A percentile compares a stretch with the other conserved stretches of the same genome.
Conservation (phyloP, 805 yeast species). For the Wickerhamiella dianesei region DNA sequence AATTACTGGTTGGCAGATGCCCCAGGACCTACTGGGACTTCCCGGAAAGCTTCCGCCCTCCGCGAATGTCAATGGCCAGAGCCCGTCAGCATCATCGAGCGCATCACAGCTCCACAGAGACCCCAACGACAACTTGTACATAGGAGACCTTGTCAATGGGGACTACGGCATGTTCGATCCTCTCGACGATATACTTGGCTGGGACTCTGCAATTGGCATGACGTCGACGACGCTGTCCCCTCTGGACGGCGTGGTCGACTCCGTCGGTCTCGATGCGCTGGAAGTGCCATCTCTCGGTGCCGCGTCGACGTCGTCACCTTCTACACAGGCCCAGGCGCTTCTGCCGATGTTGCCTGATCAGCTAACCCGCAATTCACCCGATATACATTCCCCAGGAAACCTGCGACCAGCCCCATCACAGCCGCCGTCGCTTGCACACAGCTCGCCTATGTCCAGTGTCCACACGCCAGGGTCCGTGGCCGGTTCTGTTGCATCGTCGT, state of each 20-base stretch:
- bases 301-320: not conserved
- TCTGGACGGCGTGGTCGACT: not conserved
- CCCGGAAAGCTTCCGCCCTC: not conserved
- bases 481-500: not conserved
- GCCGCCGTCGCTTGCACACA: not conserved
- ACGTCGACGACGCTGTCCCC: not conserved
- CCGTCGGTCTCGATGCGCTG: not conserved
- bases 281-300: not conserved
- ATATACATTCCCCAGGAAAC: too few relatives aligned
- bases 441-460: not conserved
- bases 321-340: not conserved
- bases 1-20: conserved; percentile 12
- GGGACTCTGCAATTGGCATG: conserved; percentile 9
- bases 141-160: conserved; percentile 23
- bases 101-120: too few relatives aligned
- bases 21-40: not conserved
- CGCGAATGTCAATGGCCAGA: too few relatives aligned
- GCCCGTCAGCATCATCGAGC: too few relatives aligned
- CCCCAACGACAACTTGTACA: conserved; percentile 3
- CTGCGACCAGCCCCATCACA: conserved; percentile 8
- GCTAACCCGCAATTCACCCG: too few relatives aligned
- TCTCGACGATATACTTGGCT: conserved; percentile 19
- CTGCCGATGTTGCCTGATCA: not conserved
- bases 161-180: conserved; percentile 28
- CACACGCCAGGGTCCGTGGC: not conserved